These are phyloP conservation scores for Laetiporus sulphureus DNA, from an alignment of 1,284 basidiomycete genomes.

Conservation along the genomic window DNA sequence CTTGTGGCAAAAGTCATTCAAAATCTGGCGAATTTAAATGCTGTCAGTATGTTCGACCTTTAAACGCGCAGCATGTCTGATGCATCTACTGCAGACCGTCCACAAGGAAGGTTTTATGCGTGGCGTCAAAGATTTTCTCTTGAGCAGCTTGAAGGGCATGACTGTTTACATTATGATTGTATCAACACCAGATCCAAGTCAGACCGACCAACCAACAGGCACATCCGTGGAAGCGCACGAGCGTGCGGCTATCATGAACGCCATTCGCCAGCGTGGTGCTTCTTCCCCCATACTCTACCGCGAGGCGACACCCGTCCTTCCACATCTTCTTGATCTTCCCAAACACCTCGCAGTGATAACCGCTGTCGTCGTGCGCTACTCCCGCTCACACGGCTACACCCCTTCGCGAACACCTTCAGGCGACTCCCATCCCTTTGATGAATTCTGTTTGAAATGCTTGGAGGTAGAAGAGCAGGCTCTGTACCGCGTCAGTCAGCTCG, in stretches of 20 bases:
- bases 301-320: conserved; percentile 64
- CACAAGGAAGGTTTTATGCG: conserved; percentile 73
- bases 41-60: conserved; percentile 35
- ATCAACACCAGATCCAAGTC: conserved; percentile 47
- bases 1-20: conserved; percentile 76
- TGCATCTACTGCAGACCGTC: conserved; percentile 35
- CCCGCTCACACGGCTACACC: conserved; percentile 17
- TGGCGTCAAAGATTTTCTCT: conserved; percentile 60
- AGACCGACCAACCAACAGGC: conserved; percentile 19
- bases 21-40: conserved; percentile 72
- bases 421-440: conserved; percentile 16
- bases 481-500: conserved; percentile 52
- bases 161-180: conserved; percentile 66
- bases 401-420: conserved; percentile 16
- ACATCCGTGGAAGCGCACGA: conserved; percentile 39
- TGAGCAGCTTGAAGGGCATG: conserved; percentile 57
- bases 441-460: conserved; percentile 44
- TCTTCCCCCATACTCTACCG: conserved; percentile 50
- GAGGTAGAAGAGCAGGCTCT: conserved; percentile 69
- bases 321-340: conserved; percentile 64
- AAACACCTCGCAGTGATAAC: conserved; percentile 66
- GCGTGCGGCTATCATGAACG: conserved; percentile 45
- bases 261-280: conserved; percentile 45
- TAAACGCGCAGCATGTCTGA: background rate
- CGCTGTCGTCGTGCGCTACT: conserved; percentile 63